These are phyloP conservation scores for Schizosaccharomyces osmophilus DNA, from an alignment of 805 yeast genomes.

Conservation along the genomic window DNA sequence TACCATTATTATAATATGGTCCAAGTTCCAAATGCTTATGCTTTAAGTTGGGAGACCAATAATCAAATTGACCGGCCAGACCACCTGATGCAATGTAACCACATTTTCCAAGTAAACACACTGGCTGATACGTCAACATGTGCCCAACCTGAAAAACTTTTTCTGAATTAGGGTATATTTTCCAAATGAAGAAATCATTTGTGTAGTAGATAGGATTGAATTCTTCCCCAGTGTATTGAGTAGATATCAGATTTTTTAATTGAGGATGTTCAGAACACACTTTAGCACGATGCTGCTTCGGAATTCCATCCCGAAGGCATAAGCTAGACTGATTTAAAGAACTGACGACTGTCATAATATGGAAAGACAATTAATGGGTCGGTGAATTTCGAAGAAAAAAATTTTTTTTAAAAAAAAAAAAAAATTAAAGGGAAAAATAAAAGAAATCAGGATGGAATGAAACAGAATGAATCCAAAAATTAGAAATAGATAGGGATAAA, in stretches of 20 bases:
- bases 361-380: neutral
- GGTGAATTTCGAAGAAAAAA: neutral
- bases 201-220: neutral
- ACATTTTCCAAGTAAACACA: neutral
- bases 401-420: too few species aligned
- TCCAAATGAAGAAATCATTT: neutral
- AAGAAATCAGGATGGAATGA: neutral
- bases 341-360: neutral
- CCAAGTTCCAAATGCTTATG: neutral
- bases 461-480: neutral
- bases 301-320: neutral
- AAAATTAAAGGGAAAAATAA: neutral
- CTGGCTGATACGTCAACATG: neutral
- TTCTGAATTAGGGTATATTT: neutral
- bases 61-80: neutral
- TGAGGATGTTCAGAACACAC: neutral
- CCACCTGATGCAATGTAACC: neutral
- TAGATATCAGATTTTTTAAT: neutral
- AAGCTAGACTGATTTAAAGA: neutral
- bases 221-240: neutral
- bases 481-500: too few species aligned
- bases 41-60: neutral
- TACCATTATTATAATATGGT: neutral
- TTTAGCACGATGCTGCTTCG: neutral
- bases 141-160: neutral